A percentile compares a stretch with the other conserved stretches of the same genome.
Conservation (phyloP, 257 asterid species). For the Rehmannia glutinosa region DNA sequence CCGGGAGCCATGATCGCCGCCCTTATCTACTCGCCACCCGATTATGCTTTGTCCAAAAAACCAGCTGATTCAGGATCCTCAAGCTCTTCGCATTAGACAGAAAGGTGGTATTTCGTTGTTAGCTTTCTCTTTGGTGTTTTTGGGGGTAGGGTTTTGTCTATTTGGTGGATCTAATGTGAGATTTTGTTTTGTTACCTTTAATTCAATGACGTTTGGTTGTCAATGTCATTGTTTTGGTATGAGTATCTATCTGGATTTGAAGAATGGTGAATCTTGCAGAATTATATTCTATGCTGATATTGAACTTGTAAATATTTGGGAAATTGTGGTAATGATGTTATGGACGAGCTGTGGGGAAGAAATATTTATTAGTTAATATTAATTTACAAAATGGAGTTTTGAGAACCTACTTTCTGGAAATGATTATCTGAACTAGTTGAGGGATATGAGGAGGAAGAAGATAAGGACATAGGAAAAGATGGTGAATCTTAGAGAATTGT, state of each 20-base stretch:
- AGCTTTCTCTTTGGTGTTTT: not conserved
- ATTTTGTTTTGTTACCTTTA: not conserved
- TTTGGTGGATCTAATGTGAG: not conserved
- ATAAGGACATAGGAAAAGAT: not conserved
- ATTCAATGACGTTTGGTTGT: not conserved
- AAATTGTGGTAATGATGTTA: not conserved
- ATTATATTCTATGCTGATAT: not conserved
- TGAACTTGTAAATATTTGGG: not conserved
- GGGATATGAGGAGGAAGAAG: not conserved
- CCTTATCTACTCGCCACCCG: slow-evolving; percentile 46
- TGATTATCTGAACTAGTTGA: not conserved
- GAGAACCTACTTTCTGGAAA: not conserved
- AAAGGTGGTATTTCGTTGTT: not conserved
- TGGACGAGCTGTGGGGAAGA: not conserved
- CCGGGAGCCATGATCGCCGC: slow-evolving; percentile 56
- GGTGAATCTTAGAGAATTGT: not conserved
- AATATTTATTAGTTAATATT: not conserved
- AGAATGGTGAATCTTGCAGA: not conserved
- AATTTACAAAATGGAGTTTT: not conserved
- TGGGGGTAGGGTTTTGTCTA: slow-evolving; percentile 13
- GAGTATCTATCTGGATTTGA: not conserved
- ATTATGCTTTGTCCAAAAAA: slow-evolving; percentile 29
- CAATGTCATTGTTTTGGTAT: not conserved
- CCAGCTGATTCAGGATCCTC: slow-evolving; percentile 12
- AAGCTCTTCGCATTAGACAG: slow-evolving; percentile 6